Base-by-base conservation (phyloP, 306 rosid species). In the Mimosa bimucronata region DNA sequence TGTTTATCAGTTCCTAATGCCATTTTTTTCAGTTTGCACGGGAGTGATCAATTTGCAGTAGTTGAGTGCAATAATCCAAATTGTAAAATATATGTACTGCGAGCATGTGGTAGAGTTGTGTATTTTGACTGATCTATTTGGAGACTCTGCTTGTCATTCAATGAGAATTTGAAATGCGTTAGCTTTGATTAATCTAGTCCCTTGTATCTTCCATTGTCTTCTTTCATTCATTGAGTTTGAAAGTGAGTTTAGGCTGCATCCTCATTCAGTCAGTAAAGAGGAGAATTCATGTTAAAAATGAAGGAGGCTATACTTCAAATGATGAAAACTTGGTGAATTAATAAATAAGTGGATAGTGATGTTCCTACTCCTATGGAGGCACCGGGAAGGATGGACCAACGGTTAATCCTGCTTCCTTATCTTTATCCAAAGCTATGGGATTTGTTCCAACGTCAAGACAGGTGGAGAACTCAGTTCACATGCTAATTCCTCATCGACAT, bases 31-130 rank as follows among this genome's bases (percentile, higher is more conserved):
- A 53, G 60, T 71, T 68, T 28, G 81, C 62, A 12, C 42, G 53
- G 57, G 58, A 80, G 79, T 61, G 60, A 44, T 72, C 29, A 21
- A 62, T 50, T 73, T 1, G 50, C 76, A 11, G 21, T 25, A 1
- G 55, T 40, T 4, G 80, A 42, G 74, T 45, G 48, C 18, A 48
- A 30, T 79, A 42, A 60, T 77, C 75, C 78, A 79, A 83, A 4
- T 71, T 83, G 86, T 83, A 72, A 46, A 72, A 75, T 57, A 46
- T 76, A 40, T 29, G n/a, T 42, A 41, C 19, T 69, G n/a, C 37
- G 34, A 42, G 34, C 31, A 53, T 77, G 52, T 52, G 23, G 57
- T 50, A 50, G 57, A 50, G 58, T 50, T 50, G 57, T 18, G 80
- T 34, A 72, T 66, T 77, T 76, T 66, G 74, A 71, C 66, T 55